Evolutionary conservation across 208 protist species (phyloP).

Genomic region (Acanthamoeba sp.): DNA sequence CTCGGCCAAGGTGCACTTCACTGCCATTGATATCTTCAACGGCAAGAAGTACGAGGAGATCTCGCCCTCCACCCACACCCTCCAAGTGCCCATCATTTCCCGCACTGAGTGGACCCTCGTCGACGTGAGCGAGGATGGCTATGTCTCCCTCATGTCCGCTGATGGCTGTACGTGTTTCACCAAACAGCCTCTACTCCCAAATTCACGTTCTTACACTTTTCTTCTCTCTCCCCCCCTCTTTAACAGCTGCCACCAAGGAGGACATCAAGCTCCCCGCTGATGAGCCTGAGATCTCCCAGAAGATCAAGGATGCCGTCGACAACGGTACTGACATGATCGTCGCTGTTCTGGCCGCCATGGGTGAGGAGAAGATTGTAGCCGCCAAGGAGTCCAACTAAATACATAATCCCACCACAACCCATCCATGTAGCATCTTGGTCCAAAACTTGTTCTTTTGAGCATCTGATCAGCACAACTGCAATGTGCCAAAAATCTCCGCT

Average conservation of each 20-base stretch:
- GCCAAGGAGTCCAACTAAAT: constrained; percentile 91
- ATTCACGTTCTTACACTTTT: neutral
- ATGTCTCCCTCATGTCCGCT: constrained; percentile 94
- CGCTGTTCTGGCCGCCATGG: constrained; percentile 95
- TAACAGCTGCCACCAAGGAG: constrained; percentile 91
- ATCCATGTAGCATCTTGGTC: neutral
- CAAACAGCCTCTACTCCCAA: neutral
- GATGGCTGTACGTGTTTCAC: constrained; percentile 83
- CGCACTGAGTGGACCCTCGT: constrained; percentile 95
- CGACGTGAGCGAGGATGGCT: constrained; percentile 95
- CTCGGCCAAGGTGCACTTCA: constrained; percentile 98
- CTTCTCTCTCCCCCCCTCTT: neutral
- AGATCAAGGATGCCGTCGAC: constrained; percentile 95
- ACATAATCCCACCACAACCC: constrained; percentile 11
- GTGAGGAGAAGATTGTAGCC: constrained; percentile 95
- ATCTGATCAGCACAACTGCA: no score
- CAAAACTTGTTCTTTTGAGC: no score
- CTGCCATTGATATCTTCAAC: constrained; percentile 98
- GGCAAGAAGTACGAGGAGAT: constrained; percentile 98
- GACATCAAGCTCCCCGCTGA: constrained; percentile 96
- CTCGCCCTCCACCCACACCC: constrained; percentile 97
- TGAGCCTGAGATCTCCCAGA: constrained; percentile 92
- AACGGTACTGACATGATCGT: constrained; percentile 96
- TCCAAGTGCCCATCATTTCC: constrained; percentile 96
- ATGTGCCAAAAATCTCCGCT: no score